Conservation (phyloP, 257 asterid genomes). For the Ophiorrhiza pumila region DNA sequence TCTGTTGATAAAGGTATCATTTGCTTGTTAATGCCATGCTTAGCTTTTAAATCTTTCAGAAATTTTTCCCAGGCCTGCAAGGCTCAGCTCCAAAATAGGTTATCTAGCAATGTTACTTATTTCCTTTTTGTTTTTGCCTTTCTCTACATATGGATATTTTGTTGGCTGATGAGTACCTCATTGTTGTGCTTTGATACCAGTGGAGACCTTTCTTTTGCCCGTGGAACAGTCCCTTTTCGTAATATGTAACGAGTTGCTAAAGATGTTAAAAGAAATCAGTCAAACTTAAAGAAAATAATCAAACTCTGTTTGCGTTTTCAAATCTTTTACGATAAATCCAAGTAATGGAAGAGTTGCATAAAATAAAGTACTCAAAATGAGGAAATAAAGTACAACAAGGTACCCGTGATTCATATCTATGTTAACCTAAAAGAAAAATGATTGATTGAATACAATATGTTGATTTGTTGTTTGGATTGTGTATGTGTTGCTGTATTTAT, state of each 20-base stretch:
- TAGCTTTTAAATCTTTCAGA: conserved; percentile 17
- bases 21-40: conserved; percentile 31
- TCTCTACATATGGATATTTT: neutral
- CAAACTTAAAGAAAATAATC: neutral
- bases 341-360: neutral
- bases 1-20: conserved; percentile 40
- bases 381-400: neutral
- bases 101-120: neutral
- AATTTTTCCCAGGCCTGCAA: neutral
- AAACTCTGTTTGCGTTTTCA: neutral
- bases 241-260: neutral
- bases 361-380: neutral
- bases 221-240: neutral
- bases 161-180: neutral
- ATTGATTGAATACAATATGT: no score
- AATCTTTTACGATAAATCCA: neutral
- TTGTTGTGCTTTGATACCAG: neutral
- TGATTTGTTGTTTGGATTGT: neutral
- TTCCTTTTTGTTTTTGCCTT: no score
- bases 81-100: neutral
- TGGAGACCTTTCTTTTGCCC: neutral
- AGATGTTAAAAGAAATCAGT: neutral
- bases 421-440: neutral
- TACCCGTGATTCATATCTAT: neutral
- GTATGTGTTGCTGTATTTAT: neutral